Evolutionary conservation across 148 eudicot species (phyloP).

Genomic region (Silene uniflora): DNA sequence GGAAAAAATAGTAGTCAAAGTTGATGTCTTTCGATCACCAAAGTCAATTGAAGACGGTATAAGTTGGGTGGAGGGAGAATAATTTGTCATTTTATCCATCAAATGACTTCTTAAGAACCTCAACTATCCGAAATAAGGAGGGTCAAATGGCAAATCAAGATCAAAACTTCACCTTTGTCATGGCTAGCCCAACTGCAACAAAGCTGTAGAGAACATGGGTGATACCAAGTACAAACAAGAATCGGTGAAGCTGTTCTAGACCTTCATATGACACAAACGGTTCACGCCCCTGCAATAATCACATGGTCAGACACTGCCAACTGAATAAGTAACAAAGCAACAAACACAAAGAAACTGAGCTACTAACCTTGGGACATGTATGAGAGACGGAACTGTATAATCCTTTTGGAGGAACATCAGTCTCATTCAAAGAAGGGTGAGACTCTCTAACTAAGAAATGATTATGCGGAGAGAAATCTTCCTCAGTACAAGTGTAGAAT

Average conservation of each 20-base stretch:
- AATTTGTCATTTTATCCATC: too few species aligned
- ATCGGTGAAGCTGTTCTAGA: slow-evolving; percentile 93
- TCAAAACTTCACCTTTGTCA: slow-evolving; percentile 68
- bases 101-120: background rate
- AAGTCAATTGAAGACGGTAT: too few species aligned
- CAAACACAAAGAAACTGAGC: background rate
- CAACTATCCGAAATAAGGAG: background rate
- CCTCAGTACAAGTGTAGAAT: slow-evolving; percentile 77
- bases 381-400: slow-evolving; percentile 34
- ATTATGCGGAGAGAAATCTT: slow-evolving; percentile 44
- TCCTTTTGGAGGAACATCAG: slow-evolving; percentile 57
- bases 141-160: background rate
- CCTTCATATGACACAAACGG: slow-evolving; percentile 97
- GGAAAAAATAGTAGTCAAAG: too few species aligned
- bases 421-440: slow-evolving; percentile 36
- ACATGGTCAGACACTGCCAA: background rate
- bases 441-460: slow-evolving; percentile 31
- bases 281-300: slow-evolving; percentile 67
- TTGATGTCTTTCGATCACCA: too few species aligned
- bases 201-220: slow-evolving; percentile 92
- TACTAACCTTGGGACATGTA: slow-evolving; percentile 64
- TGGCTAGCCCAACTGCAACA: slow-evolving; percentile 73
- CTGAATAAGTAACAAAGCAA: background rate
- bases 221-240: slow-evolving; percentile 94
- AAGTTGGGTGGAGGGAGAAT: too few species aligned